Evolutionary conservation across 345 rosid species (phyloP).

Genomic region (Erodium maritimum): DNA sequence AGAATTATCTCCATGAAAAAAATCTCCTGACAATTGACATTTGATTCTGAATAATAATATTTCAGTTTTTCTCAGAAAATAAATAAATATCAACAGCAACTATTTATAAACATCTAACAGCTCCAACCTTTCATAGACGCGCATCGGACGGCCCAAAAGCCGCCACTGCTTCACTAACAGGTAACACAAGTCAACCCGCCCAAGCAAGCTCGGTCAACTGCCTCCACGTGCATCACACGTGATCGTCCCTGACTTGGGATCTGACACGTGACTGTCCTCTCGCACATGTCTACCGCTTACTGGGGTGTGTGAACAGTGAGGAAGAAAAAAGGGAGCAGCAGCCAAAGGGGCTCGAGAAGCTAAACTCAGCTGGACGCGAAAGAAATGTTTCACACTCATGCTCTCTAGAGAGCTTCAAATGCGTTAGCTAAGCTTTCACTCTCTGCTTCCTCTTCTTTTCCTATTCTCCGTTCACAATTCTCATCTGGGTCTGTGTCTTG

Average conservation of each 20-base stretch:
- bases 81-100: no score
- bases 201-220: conserved; percentile 6
- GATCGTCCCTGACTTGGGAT: conserved; percentile 11
- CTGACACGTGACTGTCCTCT: background rate
- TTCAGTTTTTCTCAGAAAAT: no score
- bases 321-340: no score
- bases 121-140: no score
- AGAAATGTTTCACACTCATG: background rate
- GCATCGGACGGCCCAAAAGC: background rate
- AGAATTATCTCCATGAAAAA: no score
- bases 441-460: background rate
- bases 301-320: background rate
- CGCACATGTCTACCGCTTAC: conserved; percentile 8
- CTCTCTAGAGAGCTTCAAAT: background rate
- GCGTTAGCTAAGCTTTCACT: background rate
- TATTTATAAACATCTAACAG: no score
- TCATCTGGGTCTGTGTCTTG: background rate
- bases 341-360: background rate
- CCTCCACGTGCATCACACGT: conserved; percentile 10
- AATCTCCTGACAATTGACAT: no score
- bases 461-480: background rate
- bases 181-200: conserved; percentile 6
- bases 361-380: no score
- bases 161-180: background rate
- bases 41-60: no score